Conservation (phyloP, 129 eudicot genomes). For the Silybum marianum region DNA sequence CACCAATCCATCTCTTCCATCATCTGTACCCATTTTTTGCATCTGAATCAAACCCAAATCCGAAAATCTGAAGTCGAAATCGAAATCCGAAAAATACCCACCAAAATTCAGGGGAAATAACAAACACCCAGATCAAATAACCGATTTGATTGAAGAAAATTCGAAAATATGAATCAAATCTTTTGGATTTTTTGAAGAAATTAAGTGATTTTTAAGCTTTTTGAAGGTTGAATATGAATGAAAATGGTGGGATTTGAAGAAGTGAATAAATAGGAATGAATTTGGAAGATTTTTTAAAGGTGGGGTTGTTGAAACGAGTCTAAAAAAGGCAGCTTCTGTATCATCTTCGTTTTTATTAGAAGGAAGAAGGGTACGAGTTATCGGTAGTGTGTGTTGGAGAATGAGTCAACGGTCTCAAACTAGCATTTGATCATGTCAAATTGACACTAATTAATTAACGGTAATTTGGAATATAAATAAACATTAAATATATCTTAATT, state of each 20-base stretch:
- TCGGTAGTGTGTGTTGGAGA: background rate
- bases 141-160: background rate
- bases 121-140: background rate
- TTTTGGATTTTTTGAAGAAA: background rate
- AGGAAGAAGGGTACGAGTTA: constrained; percentile 5
- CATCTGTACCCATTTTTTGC: constrained; percentile 33
- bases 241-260: background rate
- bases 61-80: background rate
- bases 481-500: background rate
- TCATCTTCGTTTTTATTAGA: background rate
- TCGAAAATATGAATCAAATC: background rate
- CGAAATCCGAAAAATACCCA: background rate
- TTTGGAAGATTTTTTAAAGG: background rate
- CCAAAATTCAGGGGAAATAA: background rate
- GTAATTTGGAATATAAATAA: background rate
- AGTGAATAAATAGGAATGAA: constrained; percentile 1
- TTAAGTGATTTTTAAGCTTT: background rate
- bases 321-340: background rate
- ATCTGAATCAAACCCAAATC: constrained; percentile 6
- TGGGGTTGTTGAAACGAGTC: constrained; percentile 25
- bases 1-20: constrained; percentile 1
- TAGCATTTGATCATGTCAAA: constrained; percentile 7
- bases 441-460: constrained; percentile 15
- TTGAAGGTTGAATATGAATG: background rate
- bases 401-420: constrained; percentile 29